Conservation (phyloP, 352 stramenopile genomes). For the Phytophthora idaei region DNA sequence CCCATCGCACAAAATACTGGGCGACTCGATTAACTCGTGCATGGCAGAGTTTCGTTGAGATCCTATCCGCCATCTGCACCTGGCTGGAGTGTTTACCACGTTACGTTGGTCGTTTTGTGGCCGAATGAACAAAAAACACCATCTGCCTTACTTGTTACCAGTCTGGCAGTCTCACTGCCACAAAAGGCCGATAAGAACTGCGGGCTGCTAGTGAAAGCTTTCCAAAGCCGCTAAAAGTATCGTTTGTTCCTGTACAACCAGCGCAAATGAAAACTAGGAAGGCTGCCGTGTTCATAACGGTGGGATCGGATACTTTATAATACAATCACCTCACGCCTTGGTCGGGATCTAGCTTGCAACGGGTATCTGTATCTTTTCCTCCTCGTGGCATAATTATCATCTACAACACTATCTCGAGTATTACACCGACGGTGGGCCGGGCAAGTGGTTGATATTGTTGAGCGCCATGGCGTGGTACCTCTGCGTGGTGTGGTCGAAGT, state of each 20-base stretch:
- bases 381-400: not conserved
- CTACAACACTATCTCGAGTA: constrained; percentile 6
- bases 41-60: constrained; percentile 16
- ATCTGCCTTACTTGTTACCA: not conserved
- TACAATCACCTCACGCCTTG: not conserved
- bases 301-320: constrained; percentile 2
- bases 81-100: not conserved
- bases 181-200: too few species aligned
- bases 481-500: constrained; percentile 68
- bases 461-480: constrained; percentile 65
- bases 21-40: not conserved
- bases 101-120: constrained; percentile 12
- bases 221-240: not conserved
- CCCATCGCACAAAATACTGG: not conserved
- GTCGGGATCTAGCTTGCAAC: not conserved
- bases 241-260: not conserved
- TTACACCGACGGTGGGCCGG: constrained; percentile 39
- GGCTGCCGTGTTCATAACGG: too few species aligned
- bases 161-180: too few species aligned
- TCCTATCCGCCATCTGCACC: constrained; percentile 12
- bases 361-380: too few species aligned
- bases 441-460: constrained; percentile 74
- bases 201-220: not conserved
- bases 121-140: constrained; percentile 1
- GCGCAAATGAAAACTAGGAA: too few species aligned